Evolutionary conservation across 2,329 filamentous ascomycete genomes (phyloP), one percentile per base, ranked within the genome.

Genomic region (Monosporascus ibericus): DNA sequence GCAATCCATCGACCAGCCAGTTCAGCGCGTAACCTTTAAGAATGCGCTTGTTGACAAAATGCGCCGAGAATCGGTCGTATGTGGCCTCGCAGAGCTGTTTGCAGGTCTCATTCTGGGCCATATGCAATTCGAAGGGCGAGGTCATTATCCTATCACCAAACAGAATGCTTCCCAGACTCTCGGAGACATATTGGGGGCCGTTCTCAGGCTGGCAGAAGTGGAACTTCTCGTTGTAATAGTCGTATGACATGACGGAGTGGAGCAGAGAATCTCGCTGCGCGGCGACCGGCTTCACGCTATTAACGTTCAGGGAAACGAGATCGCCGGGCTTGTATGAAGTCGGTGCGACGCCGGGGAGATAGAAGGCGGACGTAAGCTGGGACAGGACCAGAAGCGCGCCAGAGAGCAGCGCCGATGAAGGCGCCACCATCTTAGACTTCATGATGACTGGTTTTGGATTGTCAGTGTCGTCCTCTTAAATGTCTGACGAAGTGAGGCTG

Each of bases 111-210:
- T 99, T 94, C 57, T 84, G 75, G 51, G 74, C 84, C 92, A 99
- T 96, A 60, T 84, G 81, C 55, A 97, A 76, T 66, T 96, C 84
- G 66, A 95, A 96, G 0, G 92, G 90, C 37, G 92, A 97, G n/a
- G 90, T 95, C 74, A 90, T 90, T 74, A 99, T 99, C 52, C 94
- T 84, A 73, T 99, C 94, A 60, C 94, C 94, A 63, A 99, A 99
- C 49, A 99, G 73, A 67, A 99, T 99, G 76, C 92, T 96, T 24
- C 94, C 94, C 58, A 99, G 72, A 58, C 89, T 94, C 73, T 96
- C 94, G 40, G 89, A 86, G 22, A 95, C 84, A 74, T 88, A 81
- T 68, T 92, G 71, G 8, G 91, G 85, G 2, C 90, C 90, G 55
- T 78, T 85, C 52, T 87, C 75, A 2, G 92, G 94, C 61, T 81